These are phyloP conservation scores for Diaporthe citriasiana DNA, from an alignment of 2,329 filamentous ascomycete species.

Conservation along the genomic window DNA sequence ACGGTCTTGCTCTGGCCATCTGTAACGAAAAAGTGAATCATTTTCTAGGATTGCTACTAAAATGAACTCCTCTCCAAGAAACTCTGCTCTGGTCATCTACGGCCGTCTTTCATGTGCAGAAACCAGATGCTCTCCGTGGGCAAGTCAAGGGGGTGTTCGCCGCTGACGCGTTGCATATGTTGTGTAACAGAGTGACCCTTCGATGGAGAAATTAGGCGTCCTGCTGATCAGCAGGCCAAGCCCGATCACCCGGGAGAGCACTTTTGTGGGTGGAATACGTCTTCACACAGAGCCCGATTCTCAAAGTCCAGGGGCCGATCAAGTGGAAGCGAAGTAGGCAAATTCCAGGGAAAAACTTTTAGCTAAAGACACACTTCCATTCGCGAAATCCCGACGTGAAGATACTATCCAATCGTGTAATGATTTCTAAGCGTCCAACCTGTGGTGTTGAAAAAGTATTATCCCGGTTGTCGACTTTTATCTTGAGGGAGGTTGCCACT, in stretches of 20 bases:
- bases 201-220: background rate
- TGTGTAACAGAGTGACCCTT: conserved; percentile 12
- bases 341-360: background rate
- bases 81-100: background rate
- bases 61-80: background rate
- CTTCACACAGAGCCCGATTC: background rate
- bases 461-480: background rate
- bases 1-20: background rate
- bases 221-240: conserved; percentile 11
- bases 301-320: background rate
- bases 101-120: background rate
- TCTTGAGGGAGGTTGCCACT: background rate
- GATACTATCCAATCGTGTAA: background rate
- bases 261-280: background rate
- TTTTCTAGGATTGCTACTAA: background rate
- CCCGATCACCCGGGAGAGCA: background rate
- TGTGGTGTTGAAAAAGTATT: background rate
- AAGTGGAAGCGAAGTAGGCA: background rate
- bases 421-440: background rate
- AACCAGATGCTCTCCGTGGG: no score
- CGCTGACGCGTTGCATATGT: conserved; percentile 24
- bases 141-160: background rate
- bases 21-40: background rate
- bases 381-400: background rate
- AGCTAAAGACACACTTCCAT: background rate